Percentiles rank a stretch among this genome's conserved stretches.
phyloP scores from a whole-genome alignment of 192 early-diverging fungal species.

The Martensiomyces pterosporus region DNA sequence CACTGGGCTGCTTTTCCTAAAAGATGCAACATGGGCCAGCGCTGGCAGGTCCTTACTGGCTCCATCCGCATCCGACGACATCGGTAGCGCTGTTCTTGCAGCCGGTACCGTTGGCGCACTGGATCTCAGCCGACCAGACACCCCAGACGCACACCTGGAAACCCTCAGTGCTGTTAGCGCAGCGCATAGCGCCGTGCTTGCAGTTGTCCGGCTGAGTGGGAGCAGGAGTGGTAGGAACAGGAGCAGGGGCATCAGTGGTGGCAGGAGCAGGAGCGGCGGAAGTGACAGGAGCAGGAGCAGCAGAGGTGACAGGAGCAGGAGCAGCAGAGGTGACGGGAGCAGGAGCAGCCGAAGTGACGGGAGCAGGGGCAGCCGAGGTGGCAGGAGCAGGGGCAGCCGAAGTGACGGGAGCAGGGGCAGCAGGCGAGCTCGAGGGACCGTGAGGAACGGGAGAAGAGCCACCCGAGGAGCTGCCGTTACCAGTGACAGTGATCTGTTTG shows the following conservation, averaged over 20 bases:
- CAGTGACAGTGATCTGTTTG: constrained; percentile 32
- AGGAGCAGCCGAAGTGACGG: neutral
- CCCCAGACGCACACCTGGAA: constrained; percentile 44
- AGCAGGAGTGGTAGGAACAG: neutral
- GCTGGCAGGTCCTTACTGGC: no score
- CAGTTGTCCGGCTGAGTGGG: constrained; percentile 5
- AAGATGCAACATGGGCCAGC: no score
- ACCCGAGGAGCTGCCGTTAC: constrained; percentile 9
- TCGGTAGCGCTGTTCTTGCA: constrained; percentile 18
- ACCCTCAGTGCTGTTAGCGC: constrained; percentile 14
- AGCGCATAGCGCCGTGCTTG: constrained; percentile 26
- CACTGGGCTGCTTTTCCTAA: no score
- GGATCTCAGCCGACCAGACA: constrained; percentile 8
- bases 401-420: constrained; percentile 7
- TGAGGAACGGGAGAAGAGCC: constrained; percentile 1
- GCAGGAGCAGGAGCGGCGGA: neutral
- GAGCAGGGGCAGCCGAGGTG: neutral
- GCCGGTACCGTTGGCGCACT: constrained; percentile 16
- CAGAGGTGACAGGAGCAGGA: constrained; percentile 1
- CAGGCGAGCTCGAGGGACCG: neutral
- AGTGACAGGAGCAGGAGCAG: constrained; percentile 1
- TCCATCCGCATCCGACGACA: no score
- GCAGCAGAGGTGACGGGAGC: constrained; percentile 3
- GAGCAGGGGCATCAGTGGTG: constrained; percentile 8
- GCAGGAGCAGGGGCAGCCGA: constrained; percentile 8